Evolutionary conservation across 352 stramenopile species (phyloP), one percentile per base, ranked within the genome.

Genomic region (Globisporangium recalcitrans): DNA sequence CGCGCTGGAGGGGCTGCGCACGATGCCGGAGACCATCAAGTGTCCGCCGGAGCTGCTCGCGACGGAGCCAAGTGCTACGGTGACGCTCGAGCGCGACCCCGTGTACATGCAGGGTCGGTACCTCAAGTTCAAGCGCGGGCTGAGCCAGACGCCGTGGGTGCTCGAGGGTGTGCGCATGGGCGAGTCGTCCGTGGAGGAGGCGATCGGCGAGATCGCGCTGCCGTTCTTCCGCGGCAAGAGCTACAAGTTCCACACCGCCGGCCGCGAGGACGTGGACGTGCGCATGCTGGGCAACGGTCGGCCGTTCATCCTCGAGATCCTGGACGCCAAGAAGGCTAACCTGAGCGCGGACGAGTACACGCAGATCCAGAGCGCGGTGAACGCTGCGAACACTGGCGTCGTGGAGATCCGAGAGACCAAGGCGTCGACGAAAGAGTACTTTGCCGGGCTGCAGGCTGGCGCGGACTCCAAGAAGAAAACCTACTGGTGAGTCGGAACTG

Each of bases 221-320:
- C 73, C 83, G 8, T 82, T 82, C 52, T 91, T 92, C 57, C 60
- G 82, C 3, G 82, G 80, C 10, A 65, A 72, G 40, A 67, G 78
- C 44, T 94, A 93, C 74, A 99, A 99, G 68, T 99, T 99, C 60
- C 95, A 98, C 80, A 97, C 92, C 1, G 95, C 93, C 7, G 97
- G 97, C 22, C 87, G 97, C 56, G 97, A 99, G 78, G 97, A 99
- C 74, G 90, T 98, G 42, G 96, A 99, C 71, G 97, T 99, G 32
- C 80, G 96, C 40, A 99, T 99, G 97, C 73, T 99, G 13, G 82
- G 97, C 53, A 95, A 96, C 42, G 93, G 93, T 52, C 85, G 93
- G 1, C 93, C 92, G 16, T 98, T 98, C 65, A 96, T 96, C 58
- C 74, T 96, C 46, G 87, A 96, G 67, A 72, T 96, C 16, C 66